Evolutionary conservation across 2,329 filamentous ascomycete species (phyloP).

Genomic region (Talaromyces atroroseus): DNA sequence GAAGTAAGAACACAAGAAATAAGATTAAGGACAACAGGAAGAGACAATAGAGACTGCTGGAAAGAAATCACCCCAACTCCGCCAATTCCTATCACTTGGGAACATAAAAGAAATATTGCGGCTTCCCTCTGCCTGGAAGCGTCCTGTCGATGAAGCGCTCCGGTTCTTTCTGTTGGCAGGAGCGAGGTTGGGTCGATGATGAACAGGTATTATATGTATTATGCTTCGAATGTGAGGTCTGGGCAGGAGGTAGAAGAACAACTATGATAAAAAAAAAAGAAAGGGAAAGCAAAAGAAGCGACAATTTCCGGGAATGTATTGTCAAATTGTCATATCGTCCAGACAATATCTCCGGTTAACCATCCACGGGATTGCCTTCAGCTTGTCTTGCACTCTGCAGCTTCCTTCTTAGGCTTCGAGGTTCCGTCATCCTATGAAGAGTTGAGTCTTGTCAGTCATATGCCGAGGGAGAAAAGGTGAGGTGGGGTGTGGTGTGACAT

Average conservation of each 20-base stretch:
- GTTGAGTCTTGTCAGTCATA: slow-evolving; percentile 18
- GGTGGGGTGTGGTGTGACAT: slow-evolving; percentile 18
- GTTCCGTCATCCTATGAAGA: slow-evolving; percentile 71
- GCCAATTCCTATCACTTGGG: slow-evolving; percentile 9
- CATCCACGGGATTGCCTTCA: slow-evolving; percentile 41
- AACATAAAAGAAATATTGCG: slow-evolving; percentile 6
- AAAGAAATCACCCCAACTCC: slow-evolving; percentile 11
- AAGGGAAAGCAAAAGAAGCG: neutral
- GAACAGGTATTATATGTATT: slow-evolving; percentile 15
- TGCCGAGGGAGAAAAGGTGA: slow-evolving; percentile 3
- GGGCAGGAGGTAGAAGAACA: neutral
- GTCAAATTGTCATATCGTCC: neutral
- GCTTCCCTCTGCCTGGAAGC: slow-evolving; percentile 2
- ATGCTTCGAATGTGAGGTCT: slow-evolving; percentile 9
- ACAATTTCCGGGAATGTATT: neutral
- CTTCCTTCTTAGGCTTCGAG: slow-evolving; percentile 87
- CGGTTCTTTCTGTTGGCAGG: slow-evolving; percentile 7
- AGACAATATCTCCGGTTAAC: neutral
- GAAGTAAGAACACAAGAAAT: slow-evolving; percentile 1
- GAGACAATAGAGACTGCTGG: neutral
- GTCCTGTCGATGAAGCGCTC: slow-evolving; percentile 9
- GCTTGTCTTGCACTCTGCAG: slow-evolving; percentile 94
- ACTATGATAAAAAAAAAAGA: slow-evolving; percentile 2
- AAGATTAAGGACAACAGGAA: neutral
- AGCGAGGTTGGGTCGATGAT: slow-evolving; percentile 5